Evolutionary conservation across 148 eudicot genomes (phyloP).

Genomic region (Selenicereus undatus): DNA sequence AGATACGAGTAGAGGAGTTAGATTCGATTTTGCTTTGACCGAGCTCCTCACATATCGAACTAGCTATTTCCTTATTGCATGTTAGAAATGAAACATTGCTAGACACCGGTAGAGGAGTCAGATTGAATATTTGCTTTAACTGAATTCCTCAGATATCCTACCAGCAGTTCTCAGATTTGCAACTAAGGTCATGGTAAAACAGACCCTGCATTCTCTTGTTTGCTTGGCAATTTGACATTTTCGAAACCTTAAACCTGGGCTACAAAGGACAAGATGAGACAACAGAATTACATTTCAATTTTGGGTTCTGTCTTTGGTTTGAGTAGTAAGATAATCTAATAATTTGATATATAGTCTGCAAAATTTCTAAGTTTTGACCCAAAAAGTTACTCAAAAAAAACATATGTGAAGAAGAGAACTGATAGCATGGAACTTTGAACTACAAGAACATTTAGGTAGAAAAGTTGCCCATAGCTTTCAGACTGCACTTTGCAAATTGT

Average conservation of each 20-base stretch:
- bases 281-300: background rate
- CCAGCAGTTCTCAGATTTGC: background rate
- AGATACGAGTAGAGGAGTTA: background rate
- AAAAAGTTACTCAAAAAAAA: too few species aligned
- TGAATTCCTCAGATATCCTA: background rate
- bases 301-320: background rate
- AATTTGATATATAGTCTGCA: background rate
- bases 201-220: too few species aligned
- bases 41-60: too few species aligned
- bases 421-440: too few species aligned
- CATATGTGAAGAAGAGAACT: too few species aligned
- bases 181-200: background rate
- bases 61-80: background rate
- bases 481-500: too few species aligned
- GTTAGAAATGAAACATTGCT: background rate
- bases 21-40: background rate
- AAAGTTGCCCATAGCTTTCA: too few species aligned
- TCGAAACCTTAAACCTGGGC: background rate
- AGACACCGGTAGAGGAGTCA: background rate
- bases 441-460: too few species aligned
- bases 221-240: background rate
- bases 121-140: background rate
- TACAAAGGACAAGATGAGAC: background rate
- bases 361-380: background rate
- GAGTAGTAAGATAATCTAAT: background rate